Conservation (phyloP, 495 filamentous ascomycete species). For the Aspergillus sclerotiicarbonarius region DNA sequence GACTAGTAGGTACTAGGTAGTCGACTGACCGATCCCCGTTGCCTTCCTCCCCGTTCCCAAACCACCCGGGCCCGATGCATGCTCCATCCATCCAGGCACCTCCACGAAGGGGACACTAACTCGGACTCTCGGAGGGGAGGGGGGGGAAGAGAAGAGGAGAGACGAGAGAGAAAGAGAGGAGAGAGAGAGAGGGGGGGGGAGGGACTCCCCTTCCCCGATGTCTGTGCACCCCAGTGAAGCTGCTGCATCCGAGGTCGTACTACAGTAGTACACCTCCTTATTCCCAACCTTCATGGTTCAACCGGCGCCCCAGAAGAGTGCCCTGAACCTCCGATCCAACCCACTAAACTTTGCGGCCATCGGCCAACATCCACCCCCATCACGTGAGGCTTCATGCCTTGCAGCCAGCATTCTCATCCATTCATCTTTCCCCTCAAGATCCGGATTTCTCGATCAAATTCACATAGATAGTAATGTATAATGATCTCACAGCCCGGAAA, state of each 20-base stretch:
- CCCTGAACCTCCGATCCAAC: too few species aligned
- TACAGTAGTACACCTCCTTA: neutral
- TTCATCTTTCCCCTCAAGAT: neutral
- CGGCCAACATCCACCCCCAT: neutral
- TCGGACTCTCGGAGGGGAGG: too few species aligned
- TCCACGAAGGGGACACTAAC: neutral
- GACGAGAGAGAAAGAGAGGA: neutral
- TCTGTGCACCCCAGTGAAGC: constrained; percentile 1
- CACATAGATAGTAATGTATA: too few species aligned
- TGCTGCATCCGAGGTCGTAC: neutral
- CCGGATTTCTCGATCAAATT: neutral
- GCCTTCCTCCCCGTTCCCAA: neutral
- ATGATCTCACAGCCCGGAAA: too few species aligned
- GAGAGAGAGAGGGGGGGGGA: neutral
- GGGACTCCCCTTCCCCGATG: neutral
- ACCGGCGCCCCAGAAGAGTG: too few species aligned
- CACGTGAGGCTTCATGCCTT: neutral
- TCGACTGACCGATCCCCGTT: neutral
- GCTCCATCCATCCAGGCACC: neutral
- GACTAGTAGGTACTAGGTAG: too few species aligned
- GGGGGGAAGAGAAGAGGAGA: neutral
- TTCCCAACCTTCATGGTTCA: neutral
- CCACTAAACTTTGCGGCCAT: neutral
- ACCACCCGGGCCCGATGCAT: neutral
- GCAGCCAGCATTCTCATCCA: neutral